Evolutionary conservation across 371 early-diverging fungal genomes (phyloP), one percentile per base, ranked within the genome.

Genomic region (Mucor ambiguus): DNA sequence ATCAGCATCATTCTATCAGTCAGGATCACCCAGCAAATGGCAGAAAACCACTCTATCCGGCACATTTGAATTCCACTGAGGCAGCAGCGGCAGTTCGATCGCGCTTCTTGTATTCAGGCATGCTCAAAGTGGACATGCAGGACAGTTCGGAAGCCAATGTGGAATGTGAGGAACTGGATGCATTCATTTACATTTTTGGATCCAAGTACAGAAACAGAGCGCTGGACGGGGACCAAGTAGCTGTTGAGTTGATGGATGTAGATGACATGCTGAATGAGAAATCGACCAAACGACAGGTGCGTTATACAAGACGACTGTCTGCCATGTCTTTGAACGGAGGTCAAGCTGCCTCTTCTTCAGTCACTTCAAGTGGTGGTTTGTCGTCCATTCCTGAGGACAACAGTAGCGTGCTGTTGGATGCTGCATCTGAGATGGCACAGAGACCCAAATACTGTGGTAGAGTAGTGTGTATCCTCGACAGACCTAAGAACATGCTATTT

Each of bases 161-260:
- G 7, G 80, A 83, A 10, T 81, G 79, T 66, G 81, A 81, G 32
- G 66, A 64, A 11, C 38, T 79, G 22, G 69, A 64, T 22, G 71
- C 61, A 3, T 78, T 79, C 46, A 80, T 90, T 14, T 88, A 85
- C 61, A 82, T 92, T 9, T 85, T 79, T 54, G 90, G 90, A 22
- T 79, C 82, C n/a, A 64, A 69, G 14, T 69, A 76, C n/a, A 87
- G 92, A 49, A 94, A 94, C 70, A 85, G 94, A 22, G 92, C 93
- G 0, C 72, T 93, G 26, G 82, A 90, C 29, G 91, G 91, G 16
- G 93, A 94, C 57, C 56, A 80, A 11, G 94, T 94, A 2, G 87
- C 84, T 1, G 76, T 94, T 9, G 69, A 76, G 61, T 59, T 92
- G 7, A 76, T 94, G 8, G 76, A 76, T 41, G 87, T 85, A 0